Conservation (phyloP, 768 basidiomycete genomes). For the Pleurotus ostreatus region DNA sequence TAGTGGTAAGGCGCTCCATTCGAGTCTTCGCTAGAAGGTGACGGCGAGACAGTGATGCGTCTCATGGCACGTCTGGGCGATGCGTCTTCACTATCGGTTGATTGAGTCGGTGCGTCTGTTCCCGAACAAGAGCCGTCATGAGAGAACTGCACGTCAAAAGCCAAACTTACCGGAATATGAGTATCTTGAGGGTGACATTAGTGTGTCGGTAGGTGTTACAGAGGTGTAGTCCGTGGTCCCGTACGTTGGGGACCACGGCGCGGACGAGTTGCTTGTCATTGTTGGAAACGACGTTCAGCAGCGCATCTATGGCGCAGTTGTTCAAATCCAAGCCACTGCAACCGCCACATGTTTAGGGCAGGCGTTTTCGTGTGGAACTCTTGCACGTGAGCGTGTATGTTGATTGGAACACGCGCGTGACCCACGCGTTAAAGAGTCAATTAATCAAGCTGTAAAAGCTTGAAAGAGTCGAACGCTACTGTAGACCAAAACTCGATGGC, state of each 20-base stretch:
- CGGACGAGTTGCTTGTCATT: slow-evolving; percentile 39
- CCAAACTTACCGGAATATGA: slow-evolving; percentile 52
- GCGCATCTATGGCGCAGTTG: slow-evolving; percentile 9
- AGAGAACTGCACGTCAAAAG: no score
- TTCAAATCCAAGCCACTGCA: slow-evolving; percentile 7
- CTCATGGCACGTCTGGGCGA: slow-evolving; percentile 43
- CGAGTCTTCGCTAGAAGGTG: slow-evolving; percentile 30
- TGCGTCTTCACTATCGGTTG: slow-evolving; percentile 42
- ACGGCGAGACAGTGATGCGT: slow-evolving; percentile 52
- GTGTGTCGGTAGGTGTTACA: slow-evolving; percentile 46
- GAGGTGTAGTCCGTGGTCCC: slow-evolving; percentile 58
- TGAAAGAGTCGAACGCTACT: no score
- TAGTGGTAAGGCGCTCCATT: slow-evolving; percentile 32
- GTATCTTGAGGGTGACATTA: slow-evolving; percentile 57
- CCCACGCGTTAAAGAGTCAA: no score
- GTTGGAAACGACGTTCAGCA: slow-evolving; percentile 11
- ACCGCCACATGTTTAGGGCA: slow-evolving; percentile 27
- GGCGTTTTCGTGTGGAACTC: slow-evolving; percentile 34
- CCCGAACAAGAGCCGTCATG: no score
- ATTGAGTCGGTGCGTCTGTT: slow-evolving; percentile 31
- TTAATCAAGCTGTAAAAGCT: no score
- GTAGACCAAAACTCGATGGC: no score
- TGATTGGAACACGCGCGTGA: neutral
- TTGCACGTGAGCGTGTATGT: slow-evolving; percentile 9
- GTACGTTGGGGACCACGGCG: slow-evolving; percentile 58